Conservation (phyloP, 495 filamentous ascomycete species). For the Lepidopterella palustris region DNA sequence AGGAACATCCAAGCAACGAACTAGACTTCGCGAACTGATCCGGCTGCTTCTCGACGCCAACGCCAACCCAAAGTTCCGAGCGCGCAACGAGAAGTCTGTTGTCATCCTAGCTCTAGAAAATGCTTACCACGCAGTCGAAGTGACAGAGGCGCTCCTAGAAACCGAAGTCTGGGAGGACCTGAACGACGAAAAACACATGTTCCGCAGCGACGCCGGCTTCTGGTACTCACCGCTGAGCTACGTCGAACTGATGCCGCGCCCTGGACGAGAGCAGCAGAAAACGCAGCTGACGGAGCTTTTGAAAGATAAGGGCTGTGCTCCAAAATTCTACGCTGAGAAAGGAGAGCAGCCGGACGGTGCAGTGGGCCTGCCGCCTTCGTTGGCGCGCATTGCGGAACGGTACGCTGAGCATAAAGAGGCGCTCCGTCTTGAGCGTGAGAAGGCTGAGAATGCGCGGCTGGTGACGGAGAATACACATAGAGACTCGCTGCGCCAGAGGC, state of each 20-base stretch:
- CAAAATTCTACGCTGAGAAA: slow-evolving; percentile 20
- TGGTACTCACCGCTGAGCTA: slow-evolving; percentile 23
- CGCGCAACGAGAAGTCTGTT: slow-evolving; percentile 15
- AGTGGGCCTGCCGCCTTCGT: slow-evolving; percentile 11
- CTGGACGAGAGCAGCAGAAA: neutral
- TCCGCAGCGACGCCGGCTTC: slow-evolving; percentile 6
- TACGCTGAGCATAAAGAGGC: slow-evolving; percentile 18
- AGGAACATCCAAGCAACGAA: slow-evolving; percentile 12
- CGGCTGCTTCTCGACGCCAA: slow-evolving; percentile 15
- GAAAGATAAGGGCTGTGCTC: slow-evolving; percentile 18
- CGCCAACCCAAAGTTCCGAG: slow-evolving; percentile 18
- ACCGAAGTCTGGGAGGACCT: slow-evolving; percentile 22
- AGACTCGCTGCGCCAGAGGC: slow-evolving; percentile 8
- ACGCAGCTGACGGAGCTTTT: slow-evolving; percentile 17
- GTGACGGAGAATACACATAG: slow-evolving; percentile 10
- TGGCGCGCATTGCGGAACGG: slow-evolving; percentile 12
- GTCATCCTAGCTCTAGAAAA: slow-evolving; percentile 22
- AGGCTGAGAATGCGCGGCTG: slow-evolving; percentile 9
- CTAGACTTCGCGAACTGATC: slow-evolving; percentile 14
- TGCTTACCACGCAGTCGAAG: slow-evolving; percentile 13
- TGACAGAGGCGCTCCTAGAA: slow-evolving; percentile 22
- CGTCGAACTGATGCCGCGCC: slow-evolving; percentile 13
- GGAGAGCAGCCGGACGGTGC: slow-evolving; percentile 17
- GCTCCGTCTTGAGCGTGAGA: slow-evolving; percentile 11
- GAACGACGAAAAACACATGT: slow-evolving; percentile 25